Evolutionary conservation across 352 stramenopile species (phyloP).

Genomic region (Globisporangium uncinulatum): DNA sequence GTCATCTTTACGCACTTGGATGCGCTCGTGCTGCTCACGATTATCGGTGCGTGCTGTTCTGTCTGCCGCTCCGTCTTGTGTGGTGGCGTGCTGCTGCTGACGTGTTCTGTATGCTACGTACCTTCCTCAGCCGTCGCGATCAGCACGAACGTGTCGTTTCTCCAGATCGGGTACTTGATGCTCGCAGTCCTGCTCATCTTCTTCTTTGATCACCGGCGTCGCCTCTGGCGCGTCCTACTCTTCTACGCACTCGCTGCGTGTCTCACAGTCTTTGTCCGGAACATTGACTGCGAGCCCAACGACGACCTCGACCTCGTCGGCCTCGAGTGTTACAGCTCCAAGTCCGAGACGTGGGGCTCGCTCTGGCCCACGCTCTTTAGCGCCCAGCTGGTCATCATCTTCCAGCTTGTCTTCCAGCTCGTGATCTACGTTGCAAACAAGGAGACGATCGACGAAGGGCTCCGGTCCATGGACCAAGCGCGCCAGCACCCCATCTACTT

Average conservation of each 20-base stretch:
- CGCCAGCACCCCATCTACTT: conserved; percentile 75
- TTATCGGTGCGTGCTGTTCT: conserved; percentile 43
- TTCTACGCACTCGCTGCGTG: conserved; percentile 65
- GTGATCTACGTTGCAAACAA: conserved; percentile 79
- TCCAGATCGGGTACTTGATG: conserved; percentile 83
- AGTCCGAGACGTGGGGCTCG: conserved; percentile 51
- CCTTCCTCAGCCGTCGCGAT: conserved; percentile 54
- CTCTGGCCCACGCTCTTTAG: conserved; percentile 80
- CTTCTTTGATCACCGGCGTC: conserved; percentile 73
- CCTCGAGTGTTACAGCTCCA: conserved; percentile 61
- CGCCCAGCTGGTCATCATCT: conserved; percentile 78
- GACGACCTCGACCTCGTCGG: conserved; percentile 52
- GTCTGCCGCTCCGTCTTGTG: neutral
- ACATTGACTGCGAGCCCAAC: conserved; percentile 57
- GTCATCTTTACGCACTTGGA: conserved; percentile 74
- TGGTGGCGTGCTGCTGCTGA: neutral
- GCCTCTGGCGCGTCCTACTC: conserved; percentile 75
- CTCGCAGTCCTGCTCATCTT: conserved; percentile 73
- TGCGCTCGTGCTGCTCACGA: conserved; percentile 74
- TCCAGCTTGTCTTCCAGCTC: conserved; percentile 81
- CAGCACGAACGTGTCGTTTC: conserved; percentile 74
- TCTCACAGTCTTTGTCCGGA: conserved; percentile 72
- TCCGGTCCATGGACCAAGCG: conserved; percentile 52
- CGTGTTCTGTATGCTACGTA: conserved; percentile 3
- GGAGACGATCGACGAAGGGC: conserved; percentile 57